Conservation (phyloP, 2,329 filamentous ascomycete species). For the Microdochium trichocladiopsis region DNA sequence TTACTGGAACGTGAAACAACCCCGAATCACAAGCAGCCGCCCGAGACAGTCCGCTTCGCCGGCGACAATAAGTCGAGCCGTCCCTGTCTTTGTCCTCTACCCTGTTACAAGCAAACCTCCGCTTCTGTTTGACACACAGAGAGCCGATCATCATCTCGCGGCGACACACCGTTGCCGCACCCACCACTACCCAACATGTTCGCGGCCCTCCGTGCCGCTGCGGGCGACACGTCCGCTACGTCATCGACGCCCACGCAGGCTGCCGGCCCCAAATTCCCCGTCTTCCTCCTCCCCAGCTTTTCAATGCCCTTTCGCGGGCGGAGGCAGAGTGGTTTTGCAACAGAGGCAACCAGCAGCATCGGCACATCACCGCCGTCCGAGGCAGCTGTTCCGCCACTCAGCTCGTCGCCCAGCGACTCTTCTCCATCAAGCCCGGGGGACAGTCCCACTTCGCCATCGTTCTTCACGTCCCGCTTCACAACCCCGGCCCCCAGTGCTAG, state of each 20-base stretch:
- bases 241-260: neutral
- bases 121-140: neutral
- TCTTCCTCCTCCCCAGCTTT: slow-evolving; percentile 45
- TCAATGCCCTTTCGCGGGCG: slow-evolving; percentile 38
- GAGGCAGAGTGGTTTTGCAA: slow-evolving; percentile 18
- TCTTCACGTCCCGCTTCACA: slow-evolving; percentile 14
- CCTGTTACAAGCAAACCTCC: neutral
- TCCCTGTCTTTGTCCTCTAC: neutral
- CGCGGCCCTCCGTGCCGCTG: neutral
- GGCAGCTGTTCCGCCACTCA: slow-evolving; percentile 22
- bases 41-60: neutral
- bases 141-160: neutral
- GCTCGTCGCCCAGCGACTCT: slow-evolving; percentile 27
- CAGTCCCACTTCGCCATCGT: slow-evolving; percentile 14
- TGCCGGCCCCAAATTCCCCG: slow-evolving; percentile 36
- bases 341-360: slow-evolving; percentile 15
- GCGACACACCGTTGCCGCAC: neutral
- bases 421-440: slow-evolving; percentile 15
- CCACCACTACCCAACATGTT: neutral
- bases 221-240: neutral
- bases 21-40: too few species aligned
- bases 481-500: neutral
- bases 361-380: slow-evolving; percentile 9
- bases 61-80: too few species aligned
- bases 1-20: too few species aligned